phyloP scores from a whole-genome alignment of 148 eudicot species.

The Dianthus caryophyllus region DNA sequence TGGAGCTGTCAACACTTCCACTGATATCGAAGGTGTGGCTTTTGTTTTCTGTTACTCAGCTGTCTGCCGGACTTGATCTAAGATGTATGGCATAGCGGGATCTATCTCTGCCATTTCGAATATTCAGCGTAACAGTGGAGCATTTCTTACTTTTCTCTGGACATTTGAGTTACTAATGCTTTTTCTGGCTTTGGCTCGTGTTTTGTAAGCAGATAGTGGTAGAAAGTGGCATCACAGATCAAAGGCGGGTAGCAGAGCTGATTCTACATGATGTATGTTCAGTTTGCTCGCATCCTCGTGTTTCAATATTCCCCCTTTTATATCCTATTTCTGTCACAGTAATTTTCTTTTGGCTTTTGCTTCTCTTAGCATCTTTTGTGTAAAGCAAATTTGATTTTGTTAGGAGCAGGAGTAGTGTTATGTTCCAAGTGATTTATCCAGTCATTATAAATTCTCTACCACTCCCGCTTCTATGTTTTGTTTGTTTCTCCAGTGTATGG shows the following conservation, averaged over 20 bases:
- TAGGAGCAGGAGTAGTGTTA: background rate
- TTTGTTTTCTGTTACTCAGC: conserved; percentile 3
- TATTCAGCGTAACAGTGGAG: background rate
- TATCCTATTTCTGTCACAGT: background rate
- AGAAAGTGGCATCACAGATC: conserved; percentile 92
- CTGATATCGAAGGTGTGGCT: conserved; percentile 68
- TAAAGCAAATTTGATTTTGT: conserved; percentile 3
- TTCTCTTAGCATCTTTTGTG: conserved; percentile 3
- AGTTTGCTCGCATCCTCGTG: background rate
- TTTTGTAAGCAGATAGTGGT: conserved; percentile 60
- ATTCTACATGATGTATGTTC: conserved; percentile 80
- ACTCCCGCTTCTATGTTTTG: no score
- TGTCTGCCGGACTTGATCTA: background rate
- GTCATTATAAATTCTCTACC: no score
- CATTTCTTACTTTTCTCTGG: background rate
- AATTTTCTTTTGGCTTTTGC: background rate
- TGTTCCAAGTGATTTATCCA: background rate
- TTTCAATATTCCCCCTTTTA: background rate
- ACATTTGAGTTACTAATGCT: background rate
- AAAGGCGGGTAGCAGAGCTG: conserved; percentile 80
- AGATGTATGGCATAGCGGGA: background rate
- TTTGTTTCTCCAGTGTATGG: no score
- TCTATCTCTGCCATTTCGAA: background rate
- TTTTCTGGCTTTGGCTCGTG: conserved; percentile 17
- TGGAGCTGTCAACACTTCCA: conserved; percentile 87